Conservation (phyloP, 129 eudicot genomes). For the Arctium lappa region DNA sequence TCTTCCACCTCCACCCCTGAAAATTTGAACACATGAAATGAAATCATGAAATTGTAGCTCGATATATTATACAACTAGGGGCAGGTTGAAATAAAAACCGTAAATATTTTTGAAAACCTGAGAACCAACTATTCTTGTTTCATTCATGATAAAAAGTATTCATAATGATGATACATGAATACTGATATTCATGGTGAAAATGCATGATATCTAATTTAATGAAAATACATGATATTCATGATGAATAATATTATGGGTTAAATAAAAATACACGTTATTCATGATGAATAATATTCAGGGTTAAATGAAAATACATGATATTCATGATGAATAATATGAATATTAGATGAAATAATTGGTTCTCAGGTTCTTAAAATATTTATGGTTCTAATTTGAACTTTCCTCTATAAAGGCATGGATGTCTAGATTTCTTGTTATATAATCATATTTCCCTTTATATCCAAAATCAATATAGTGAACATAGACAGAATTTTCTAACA, state of each 20-base stretch:
- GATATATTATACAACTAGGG: not conserved
- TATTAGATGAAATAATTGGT: not conserved
- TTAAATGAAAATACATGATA: too few species aligned
- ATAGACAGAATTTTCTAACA: not conserved
- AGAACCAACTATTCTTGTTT: not conserved
- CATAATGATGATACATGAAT: not conserved
- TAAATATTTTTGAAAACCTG: not conserved
- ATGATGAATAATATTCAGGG: too few species aligned
- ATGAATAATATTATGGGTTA: not conserved
- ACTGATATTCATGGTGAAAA: not conserved
- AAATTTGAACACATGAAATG: slow-evolving; percentile 2
- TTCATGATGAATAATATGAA: not conserved
- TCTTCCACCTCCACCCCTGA: slow-evolving; percentile 95
- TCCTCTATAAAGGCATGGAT: not conserved
- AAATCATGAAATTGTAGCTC: not conserved
- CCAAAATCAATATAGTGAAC: not conserved
- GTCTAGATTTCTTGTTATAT: not conserved
- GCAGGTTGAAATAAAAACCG: not conserved
- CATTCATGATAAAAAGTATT: not conserved
- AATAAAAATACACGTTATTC: not conserved
- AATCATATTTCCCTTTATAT: not conserved
- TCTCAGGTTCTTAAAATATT: not conserved
- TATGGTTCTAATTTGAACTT: not conserved
- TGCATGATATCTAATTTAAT: not conserved
- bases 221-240: not conserved